Percentiles rank a stretch among this genome's conserved stretches.
These are phyloP conservation scores for Cladosporium halotolerans DNA, from an alignment of 2,329 filamentous ascomycete genomes.

Conservation along the genomic window DNA sequence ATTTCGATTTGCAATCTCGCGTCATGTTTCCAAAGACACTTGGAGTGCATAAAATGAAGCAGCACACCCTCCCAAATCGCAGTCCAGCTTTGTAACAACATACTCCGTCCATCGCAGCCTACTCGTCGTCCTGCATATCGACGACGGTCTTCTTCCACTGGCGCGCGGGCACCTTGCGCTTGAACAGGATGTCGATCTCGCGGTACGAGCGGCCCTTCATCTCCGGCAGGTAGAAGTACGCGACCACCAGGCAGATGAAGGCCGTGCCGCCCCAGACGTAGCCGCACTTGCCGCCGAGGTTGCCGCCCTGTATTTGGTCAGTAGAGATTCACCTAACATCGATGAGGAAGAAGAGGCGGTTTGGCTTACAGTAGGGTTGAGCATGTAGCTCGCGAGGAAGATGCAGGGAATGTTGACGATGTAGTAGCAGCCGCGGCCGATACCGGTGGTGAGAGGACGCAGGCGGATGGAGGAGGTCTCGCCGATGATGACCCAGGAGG, in stretches of 20 bases:
- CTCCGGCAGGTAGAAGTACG: constrained; percentile 47
- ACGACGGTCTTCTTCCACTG: constrained; percentile 51
- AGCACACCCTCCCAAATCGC: too few species aligned
- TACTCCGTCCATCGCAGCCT: constrained; percentile 24
- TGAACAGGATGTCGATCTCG: constrained; percentile 57
- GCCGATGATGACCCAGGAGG: constrained; percentile 61
- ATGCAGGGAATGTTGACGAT: constrained; percentile 60
- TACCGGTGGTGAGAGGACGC: constrained; percentile 56
- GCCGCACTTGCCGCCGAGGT: constrained; percentile 50
- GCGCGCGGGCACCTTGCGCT: constrained; percentile 48
- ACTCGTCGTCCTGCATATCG: constrained; percentile 58
- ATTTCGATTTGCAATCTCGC: too few species aligned
- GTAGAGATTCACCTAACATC: constrained; percentile 23
- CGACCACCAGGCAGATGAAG: constrained; percentile 46
- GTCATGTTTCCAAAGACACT: too few species aligned
- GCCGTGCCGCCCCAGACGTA: constrained; percentile 56
- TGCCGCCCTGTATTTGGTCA: constrained; percentile 12
- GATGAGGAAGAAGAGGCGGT: background rate
- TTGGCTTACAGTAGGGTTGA: constrained; percentile 42
- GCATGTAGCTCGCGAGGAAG: constrained; percentile 56
- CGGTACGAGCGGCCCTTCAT: constrained; percentile 54
- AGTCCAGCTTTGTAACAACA: too few species aligned
- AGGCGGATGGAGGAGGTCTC: constrained; percentile 62
- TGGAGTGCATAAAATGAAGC: too few species aligned
- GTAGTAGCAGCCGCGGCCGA: constrained; percentile 60